A percentile compares a stretch with the other conserved stretches of the same genome.
These are phyloP conservation scores for Pyrus bretschneideri DNA, from an alignment of 306 rosid genomes.

Conservation along the genomic window DNA sequence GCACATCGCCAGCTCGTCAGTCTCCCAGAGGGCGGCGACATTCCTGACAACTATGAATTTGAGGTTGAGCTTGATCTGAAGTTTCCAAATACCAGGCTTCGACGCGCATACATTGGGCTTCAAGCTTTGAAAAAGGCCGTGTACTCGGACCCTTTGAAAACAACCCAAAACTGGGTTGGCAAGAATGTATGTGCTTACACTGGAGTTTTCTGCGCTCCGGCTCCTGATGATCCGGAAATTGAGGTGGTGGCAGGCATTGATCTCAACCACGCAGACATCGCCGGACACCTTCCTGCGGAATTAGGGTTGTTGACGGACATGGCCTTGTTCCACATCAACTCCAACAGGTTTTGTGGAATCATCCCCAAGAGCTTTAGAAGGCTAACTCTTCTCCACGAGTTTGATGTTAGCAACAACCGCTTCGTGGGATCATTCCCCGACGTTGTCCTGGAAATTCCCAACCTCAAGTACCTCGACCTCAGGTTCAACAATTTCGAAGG, in stretches of 20 bases:
- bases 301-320: conserved; percentile 19
- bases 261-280: conserved; percentile 26
- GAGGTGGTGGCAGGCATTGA: conserved; percentile 28
- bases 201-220: conserved; percentile 20
- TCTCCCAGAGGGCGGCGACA: conserved; percentile 11
- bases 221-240: conserved; percentile 8
- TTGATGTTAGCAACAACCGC: conserved; percentile 25
- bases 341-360: conserved; percentile 28
- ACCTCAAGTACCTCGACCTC: conserved; percentile 20
- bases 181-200: conserved; percentile 21
- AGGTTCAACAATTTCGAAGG: conserved; percentile 28
- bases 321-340: conserved; percentile 26
- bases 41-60: conserved; percentile 16
- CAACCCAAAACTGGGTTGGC: conserved; percentile 20
- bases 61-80: neutral
- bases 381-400: conserved; percentile 17
- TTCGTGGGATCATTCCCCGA: conserved; percentile 28
- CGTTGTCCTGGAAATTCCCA: conserved; percentile 8
- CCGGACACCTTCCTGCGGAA: conserved; percentile 31
- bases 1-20: conserved; percentile 15
- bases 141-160: conserved; percentile 20
- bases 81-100: conserved; percentile 24
- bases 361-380: conserved; percentile 20
- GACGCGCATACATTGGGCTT: conserved; percentile 30
- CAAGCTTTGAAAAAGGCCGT: conserved; percentile 26